Percentiles rank a stretch among this genome's conserved stretches.
These are phyloP conservation scores for Plasmodium vivax DNA, from an alignment of 169 alveolate species.

Conservation along the genomic window DNA sequence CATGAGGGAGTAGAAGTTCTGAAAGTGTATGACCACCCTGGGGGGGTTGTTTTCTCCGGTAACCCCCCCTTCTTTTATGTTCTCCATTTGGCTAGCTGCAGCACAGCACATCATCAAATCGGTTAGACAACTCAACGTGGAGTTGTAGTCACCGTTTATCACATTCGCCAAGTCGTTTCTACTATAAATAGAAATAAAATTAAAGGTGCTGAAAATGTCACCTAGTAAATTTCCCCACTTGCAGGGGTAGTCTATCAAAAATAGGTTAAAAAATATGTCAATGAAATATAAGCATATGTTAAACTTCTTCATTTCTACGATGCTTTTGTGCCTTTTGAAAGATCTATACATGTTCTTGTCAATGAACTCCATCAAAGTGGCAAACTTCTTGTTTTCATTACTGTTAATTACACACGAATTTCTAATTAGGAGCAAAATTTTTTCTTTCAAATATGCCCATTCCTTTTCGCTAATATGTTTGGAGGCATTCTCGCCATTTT, in stretches of 20 bases:
- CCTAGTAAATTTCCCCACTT: constrained; percentile 49
- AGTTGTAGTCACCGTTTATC: constrained; percentile 23
- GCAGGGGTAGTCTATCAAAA: constrained; percentile 55
- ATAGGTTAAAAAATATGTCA: constrained; percentile 57
- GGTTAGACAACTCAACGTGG: constrained; percentile 35
- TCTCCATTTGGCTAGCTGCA: constrained; percentile 4
- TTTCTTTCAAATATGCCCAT: constrained; percentile 62
- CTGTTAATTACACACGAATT: constrained; percentile 59
- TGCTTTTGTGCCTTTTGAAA: constrained; percentile 51
- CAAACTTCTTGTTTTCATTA: background rate
- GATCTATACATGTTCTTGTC: constrained; percentile 57
- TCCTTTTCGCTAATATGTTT: constrained; percentile 37
- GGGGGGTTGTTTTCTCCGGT: background rate
- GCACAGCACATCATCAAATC: background rate
- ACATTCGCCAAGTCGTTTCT: constrained; percentile 12
- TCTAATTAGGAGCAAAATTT: constrained; percentile 28
- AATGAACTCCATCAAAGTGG: constrained; percentile 6
- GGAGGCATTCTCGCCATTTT: constrained; percentile 13
- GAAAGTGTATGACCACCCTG: constrained; percentile 38
- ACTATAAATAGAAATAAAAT: constrained; percentile 44
- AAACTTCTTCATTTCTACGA: constrained; percentile 64
- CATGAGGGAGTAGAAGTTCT: constrained; percentile 42
- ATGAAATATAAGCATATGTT: constrained; percentile 68
- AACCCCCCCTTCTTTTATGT: background rate
- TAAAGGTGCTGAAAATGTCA: constrained; percentile 28